These are phyloP conservation scores for Nakaseomyces uthaithaninus DNA, from an alignment of 1,139 yeast genomes.

Conservation along the genomic window DNA sequence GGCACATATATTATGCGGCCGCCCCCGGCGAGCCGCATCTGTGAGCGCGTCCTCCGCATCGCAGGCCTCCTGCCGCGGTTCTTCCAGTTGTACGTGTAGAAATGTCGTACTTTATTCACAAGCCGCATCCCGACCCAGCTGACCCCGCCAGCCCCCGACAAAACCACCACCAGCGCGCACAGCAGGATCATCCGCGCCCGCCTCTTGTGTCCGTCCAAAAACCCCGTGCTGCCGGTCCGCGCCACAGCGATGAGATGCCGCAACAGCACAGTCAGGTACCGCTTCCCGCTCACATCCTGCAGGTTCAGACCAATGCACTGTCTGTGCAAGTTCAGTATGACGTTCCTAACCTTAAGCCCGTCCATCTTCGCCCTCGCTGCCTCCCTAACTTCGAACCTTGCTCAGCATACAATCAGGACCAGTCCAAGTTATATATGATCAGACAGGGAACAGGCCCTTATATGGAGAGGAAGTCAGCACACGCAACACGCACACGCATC, in stretches of 20 bases:
- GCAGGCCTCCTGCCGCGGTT: slow-evolving; percentile 10
- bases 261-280: slow-evolving; percentile 2
- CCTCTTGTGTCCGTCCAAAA: slow-evolving; percentile 3
- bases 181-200: slow-evolving; percentile 5
- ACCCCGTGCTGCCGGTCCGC: slow-evolving; percentile 4
- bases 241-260: slow-evolving; percentile 5
- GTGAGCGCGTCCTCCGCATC: slow-evolving; percentile 27
- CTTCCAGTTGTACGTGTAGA: slow-evolving; percentile 8
- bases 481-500: no score
- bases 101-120: slow-evolving; percentile 6
- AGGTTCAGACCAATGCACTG: slow-evolving; percentile 5
- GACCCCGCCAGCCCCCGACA: slow-evolving; percentile 3
- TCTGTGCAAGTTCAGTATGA: slow-evolving; percentile 3
- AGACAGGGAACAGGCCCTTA: no score
- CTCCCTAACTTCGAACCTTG: no score
- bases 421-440: no score
- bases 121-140: slow-evolving; percentile 7
- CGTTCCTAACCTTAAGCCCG: slow-evolving; percentile 1
- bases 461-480: no score
- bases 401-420: no score
- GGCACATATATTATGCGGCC: slow-evolving; percentile 51
- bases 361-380: not conserved
- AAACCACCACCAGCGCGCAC: not conserved
- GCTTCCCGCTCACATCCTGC: slow-evolving; percentile 4
- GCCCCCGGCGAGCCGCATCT: slow-evolving; percentile 41